phyloP scores from a whole-genome alignment of 1,139 yeast species.

The Blastobotrys indianensis region DNA sequence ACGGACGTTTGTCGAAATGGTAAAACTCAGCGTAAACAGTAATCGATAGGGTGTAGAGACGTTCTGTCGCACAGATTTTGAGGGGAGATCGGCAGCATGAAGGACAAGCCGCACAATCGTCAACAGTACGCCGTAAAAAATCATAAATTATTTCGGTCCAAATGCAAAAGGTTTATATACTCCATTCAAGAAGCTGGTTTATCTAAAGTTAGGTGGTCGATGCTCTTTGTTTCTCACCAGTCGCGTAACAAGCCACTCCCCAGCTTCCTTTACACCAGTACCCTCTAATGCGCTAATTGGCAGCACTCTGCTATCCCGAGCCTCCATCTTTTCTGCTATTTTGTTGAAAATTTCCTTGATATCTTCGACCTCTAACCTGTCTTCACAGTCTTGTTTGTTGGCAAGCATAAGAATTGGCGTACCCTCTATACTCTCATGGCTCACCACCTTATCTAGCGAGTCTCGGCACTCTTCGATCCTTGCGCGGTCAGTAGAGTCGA shows the following conservation, averaged over 20 bases:
- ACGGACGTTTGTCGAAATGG: too few species aligned
- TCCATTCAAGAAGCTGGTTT: too few species aligned
- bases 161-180: too few species aligned
- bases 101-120: too few species aligned
- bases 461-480: conserved; percentile 79
- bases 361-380: conserved; percentile 71
- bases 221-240: conserved; percentile 68
- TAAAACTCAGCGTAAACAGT: too few species aligned
- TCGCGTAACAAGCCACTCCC: conserved; percentile 81
- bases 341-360: conserved; percentile 76
- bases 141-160: too few species aligned
- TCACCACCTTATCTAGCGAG: conserved; percentile 45
- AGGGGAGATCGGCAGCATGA: too few species aligned
- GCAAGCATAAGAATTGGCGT: conserved; percentile 92
- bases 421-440: conserved; percentile 57
- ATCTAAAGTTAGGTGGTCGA: conserved; percentile 54
- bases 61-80: too few species aligned
- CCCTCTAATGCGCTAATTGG: conserved; percentile 84
- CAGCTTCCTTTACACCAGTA: conserved; percentile 78
- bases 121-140: too few species aligned
- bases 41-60: too few species aligned
- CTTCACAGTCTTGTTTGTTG: conserved; percentile 87
- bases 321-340: conserved; percentile 75
- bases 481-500: conserved; percentile 82
- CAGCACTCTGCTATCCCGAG: conserved; percentile 81